A percentile compares a stretch with the other conserved stretches of the same genome.
Conservation (phyloP, 805 yeast species). For the Candida ovalis region DNA sequence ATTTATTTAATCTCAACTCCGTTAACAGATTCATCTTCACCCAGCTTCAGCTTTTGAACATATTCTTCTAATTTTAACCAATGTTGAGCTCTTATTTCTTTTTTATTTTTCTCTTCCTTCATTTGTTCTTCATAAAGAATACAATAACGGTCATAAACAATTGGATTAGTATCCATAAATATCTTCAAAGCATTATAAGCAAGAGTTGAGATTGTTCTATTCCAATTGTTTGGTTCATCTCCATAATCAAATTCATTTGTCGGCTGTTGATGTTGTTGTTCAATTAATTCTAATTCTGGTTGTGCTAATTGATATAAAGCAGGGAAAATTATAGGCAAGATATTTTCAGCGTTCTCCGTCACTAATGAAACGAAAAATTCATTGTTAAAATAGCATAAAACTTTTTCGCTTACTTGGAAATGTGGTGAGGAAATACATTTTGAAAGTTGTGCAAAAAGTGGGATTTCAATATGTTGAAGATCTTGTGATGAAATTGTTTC, state of each 20-base stretch:
- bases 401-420: slow-evolving; percentile 96
- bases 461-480: slow-evolving; percentile 86
- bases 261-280: slow-evolving; percentile 26
- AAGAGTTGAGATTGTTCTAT: slow-evolving; percentile 85
- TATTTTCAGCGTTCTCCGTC: slow-evolving; percentile 88
- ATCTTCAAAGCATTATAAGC: slow-evolving; percentile 88
- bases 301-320: slow-evolving; percentile 79
- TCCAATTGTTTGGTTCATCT: slow-evolving; percentile 68
- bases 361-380: slow-evolving; percentile 88
- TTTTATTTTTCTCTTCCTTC: slow-evolving; percentile 66
- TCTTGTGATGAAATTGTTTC: slow-evolving; percentile 95
- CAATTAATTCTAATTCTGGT: slow-evolving; percentile 31
- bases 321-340: slow-evolving; percentile 87
- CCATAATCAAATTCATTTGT: slow-evolving; percentile 34
- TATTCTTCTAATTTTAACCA: slow-evolving; percentile 69
- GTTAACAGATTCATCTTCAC: slow-evolving; percentile 29
- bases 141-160: slow-evolving; percentile 89
- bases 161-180: slow-evolving; percentile 89
- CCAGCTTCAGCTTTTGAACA: slow-evolving; percentile 37
- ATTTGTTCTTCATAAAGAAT: slow-evolving; percentile 75
- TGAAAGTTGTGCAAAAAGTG: slow-evolving; percentile 88
- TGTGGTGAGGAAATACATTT: slow-evolving; percentile 93
- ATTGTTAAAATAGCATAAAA: slow-evolving; percentile 89
- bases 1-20: slow-evolving; percentile 56
- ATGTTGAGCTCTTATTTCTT: slow-evolving; percentile 57